phyloP scores from a whole-genome alignment of 192 early-diverging fungal genomes.

The Coemansia umbellata region DNA sequence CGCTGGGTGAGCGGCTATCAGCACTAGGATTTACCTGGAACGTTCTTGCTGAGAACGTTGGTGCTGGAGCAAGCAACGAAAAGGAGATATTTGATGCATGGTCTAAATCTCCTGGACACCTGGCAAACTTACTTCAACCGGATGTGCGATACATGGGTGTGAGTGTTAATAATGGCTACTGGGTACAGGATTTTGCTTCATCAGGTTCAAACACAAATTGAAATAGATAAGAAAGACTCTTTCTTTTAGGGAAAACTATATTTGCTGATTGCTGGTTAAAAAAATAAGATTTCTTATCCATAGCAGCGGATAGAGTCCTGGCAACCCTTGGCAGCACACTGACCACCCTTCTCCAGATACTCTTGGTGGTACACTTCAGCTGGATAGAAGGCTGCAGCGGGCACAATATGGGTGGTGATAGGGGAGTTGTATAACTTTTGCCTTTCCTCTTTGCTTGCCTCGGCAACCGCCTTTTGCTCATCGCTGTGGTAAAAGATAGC shows the following conservation, averaged over 20 bases:
- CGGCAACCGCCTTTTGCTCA: conserved; percentile 70
- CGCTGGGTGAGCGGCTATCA: conserved; percentile 33
- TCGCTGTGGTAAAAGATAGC: conserved; percentile 80
- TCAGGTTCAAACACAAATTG: background rate
- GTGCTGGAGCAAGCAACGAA: conserved; percentile 29
- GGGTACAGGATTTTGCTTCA: conserved; percentile 45
- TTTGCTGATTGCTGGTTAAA: background rate
- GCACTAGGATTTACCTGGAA: conserved; percentile 19
- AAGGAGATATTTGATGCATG: conserved; percentile 30
- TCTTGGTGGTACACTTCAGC: conserved; percentile 83
- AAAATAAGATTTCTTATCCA: conserved; percentile 8
- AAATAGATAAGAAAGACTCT: background rate
- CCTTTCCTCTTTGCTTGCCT: conserved; percentile 62
- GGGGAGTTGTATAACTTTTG: conserved; percentile 57
- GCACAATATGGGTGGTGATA: conserved; percentile 69
- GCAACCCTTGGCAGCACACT: conserved; percentile 52
- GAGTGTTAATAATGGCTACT: conserved; percentile 35
- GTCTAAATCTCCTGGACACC: conserved; percentile 27
- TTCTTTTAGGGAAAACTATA: background rate
- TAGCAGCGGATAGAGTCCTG: conserved; percentile 48
- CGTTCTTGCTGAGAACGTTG: conserved; percentile 40
- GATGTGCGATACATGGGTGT: conserved; percentile 33
- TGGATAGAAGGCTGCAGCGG: conserved; percentile 68
- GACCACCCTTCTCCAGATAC: conserved; percentile 62
- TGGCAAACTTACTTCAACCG: conserved; percentile 38